Conservation (phyloP, 495 filamentous ascomycete genomes). For the Xylaria longipes region DNA sequence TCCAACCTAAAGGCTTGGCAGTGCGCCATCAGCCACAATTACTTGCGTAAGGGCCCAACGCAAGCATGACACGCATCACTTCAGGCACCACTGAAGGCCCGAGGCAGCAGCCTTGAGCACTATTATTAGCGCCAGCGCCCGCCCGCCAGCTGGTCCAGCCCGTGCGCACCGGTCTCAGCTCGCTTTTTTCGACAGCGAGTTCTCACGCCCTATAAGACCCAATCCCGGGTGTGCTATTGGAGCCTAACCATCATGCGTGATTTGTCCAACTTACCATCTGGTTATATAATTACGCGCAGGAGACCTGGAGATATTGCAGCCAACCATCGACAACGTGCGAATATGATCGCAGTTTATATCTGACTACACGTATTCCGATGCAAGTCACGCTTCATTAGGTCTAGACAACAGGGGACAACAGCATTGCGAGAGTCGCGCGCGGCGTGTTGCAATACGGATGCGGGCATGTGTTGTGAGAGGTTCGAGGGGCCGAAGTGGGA, state of each 20-base stretch:
- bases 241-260: slow-evolving; percentile 2
- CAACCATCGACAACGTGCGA: slow-evolving; percentile 10
- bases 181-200: neutral
- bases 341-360: neutral
- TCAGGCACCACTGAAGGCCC: slow-evolving; percentile 14
- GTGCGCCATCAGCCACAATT: slow-evolving; percentile 40
- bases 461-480: neutral
- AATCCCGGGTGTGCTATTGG: neutral
- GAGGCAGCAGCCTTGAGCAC: neutral
- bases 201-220: neutral
- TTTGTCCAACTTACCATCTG: neutral
- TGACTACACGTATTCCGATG: neutral
- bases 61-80: slow-evolving; percentile 27
- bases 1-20: slow-evolving; percentile 32
- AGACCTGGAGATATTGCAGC: neutral
- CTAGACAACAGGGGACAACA: neutral
- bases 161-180: neutral
- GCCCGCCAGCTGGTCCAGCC: slow-evolving; percentile 5
- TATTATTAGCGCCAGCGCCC: slow-evolving; percentile 18
- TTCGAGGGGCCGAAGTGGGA: neutral
- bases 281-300: slow-evolving; percentile 9
- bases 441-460: neutral
- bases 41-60: slow-evolving; percentile 46
- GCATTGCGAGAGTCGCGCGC: slow-evolving; percentile 8
- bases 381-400: neutral